Base-by-base conservation (phyloP, 495 filamentous ascomycete species). In the Niebla homalea region DNA sequence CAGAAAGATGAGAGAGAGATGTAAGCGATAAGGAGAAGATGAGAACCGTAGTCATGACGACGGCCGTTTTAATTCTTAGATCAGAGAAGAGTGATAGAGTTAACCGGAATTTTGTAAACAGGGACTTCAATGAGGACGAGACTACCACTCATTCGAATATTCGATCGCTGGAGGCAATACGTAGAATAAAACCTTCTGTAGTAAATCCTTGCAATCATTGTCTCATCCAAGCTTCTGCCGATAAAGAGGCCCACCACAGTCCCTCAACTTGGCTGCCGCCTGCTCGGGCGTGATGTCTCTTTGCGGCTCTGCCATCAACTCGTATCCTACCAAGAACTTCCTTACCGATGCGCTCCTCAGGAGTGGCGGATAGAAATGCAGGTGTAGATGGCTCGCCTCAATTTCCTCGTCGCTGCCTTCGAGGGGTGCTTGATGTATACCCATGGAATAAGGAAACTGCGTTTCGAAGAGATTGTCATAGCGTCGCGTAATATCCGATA, bases 391-490 rank as follows among this genome's bases (percentile, higher is more conserved):
- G 44, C 85, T 87, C 15, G 79, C 76, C 60, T 93, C 85, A 29
- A 87, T 73, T 64, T 96, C 88, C 56, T 94, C 85, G 14, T 78
- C 73, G 4, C 79, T 80, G n/a, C 85, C 89, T 36, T 88, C 79
- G 5, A 98, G 70, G 10, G 92, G 93, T 25, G 92, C 89, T 68
- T 98, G 92, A 65, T 98, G 92, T 43, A 98, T 79, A 16, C 92
- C 92, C 70, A 74, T 76, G 76, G 85, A 94, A 66, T 98, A 98
- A 0, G 92, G 92, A 60, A 98, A 98, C 50, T 80, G 84, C 35
- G 89, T 96, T 71, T 96, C 85, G 60, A 98, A 98, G 48, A 98
- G 68, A 63, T 98, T 97, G 65, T 98, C 92, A 58, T 97, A 98
- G 54, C 90, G 72, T 53, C 85, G 77, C 39, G 92, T 88, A 10